Base-by-base conservation (phyloP, 805 yeast species). In the Lachancea quebecensis region DNA sequence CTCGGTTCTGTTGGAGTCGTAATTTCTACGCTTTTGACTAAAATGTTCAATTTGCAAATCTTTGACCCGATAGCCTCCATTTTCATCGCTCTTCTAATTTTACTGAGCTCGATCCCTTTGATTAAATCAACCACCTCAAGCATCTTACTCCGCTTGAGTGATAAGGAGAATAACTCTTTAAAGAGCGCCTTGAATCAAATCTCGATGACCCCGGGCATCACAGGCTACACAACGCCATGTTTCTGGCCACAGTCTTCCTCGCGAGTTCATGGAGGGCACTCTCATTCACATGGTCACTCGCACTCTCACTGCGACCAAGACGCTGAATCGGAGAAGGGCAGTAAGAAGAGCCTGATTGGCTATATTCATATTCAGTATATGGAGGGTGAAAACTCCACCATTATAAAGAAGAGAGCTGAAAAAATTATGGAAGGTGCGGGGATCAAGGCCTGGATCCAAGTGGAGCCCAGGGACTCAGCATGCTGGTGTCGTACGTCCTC, bases 1-100 rank as follows among this genome's bases (percentile, higher is more conserved):
- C 69, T 93, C 35, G 99, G 99, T 0, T 91, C 98, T 0, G 95
- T 90, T 0, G 98, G 98, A 6, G 99, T 95, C 14, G 90, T 93
- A n/a, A 64, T 88, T 1, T 89, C 97, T 0, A 91, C 99, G 0
- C 44, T 88, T 4, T 66, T 93, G 34, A 85, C 91, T 8, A 78
- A 81, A 47, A 56, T 79, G 30, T 82, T 85, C 62, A 66, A 75
- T 9, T 78, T 79, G 14, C 76, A 80, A 44, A 82, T 95, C 1
- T 83, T 91, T 59, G 99, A 93, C 59, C 97, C 99, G 1, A 65
- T 93, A 16, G 95, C 97, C 0, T 90, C 98, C 1, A 72, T 93
- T 3, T 72, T 90, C 54, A 91, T 93, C 49, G 96, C 96, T 0
- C 64, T 76, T 4, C 70, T 91, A 56, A 88, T 93, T 50, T 77